These are phyloP conservation scores for Geranomyces michiganensis DNA, from an alignment of 192 early-diverging fungal genomes.

Conservation along the genomic window DNA sequence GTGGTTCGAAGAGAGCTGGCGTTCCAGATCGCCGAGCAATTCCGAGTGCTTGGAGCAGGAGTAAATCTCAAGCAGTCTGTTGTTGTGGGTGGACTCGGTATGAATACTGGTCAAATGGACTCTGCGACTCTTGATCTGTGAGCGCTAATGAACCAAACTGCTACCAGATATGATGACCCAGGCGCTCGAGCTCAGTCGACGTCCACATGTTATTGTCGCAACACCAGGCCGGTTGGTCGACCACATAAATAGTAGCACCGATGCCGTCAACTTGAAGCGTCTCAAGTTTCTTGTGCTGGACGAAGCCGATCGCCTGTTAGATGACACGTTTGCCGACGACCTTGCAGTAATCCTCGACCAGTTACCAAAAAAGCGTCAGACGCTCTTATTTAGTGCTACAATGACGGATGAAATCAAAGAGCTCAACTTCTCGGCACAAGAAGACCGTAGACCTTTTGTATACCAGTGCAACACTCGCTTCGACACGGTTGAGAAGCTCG, in stretches of 20 bases:
- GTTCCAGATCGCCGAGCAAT: slow-evolving; percentile 98
- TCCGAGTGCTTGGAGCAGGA: slow-evolving; percentile 85
- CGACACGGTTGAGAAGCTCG: slow-evolving; percentile 82
- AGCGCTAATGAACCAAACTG: background rate
- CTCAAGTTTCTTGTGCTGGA: slow-evolving; percentile 90
- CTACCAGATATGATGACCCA: slow-evolving; percentile 88
- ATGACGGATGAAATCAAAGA: slow-evolving; percentile 89
- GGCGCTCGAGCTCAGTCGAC: slow-evolving; percentile 77
- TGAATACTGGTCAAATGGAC: too few relatives aligned
- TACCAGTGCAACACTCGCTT: slow-evolving; percentile 52
- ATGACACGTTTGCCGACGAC: slow-evolving; percentile 82
- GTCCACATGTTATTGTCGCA: slow-evolving; percentile 92
- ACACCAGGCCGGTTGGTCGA: slow-evolving; percentile 95
- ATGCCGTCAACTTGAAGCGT: slow-evolving; percentile 72
- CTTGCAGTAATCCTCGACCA: slow-evolving; percentile 75
- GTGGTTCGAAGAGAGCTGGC: slow-evolving; percentile 79
- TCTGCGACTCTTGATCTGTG: slow-evolving; percentile 1
- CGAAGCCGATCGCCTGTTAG: slow-evolving; percentile 92
- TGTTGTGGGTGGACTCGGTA: slow-evolving; percentile 88
- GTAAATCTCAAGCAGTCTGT: slow-evolving; percentile 84
- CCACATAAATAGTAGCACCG: slow-evolving; percentile 79
- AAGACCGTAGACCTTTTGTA: slow-evolving; percentile 42
- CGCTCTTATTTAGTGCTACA: slow-evolving; percentile 95
- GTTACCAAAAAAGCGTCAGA: slow-evolving; percentile 85
- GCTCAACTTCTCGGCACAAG: slow-evolving; percentile 45